These are phyloP conservation scores for Piper longum DNA, from an alignment of 164 flowering plant genomes.

Conservation along the genomic window DNA sequence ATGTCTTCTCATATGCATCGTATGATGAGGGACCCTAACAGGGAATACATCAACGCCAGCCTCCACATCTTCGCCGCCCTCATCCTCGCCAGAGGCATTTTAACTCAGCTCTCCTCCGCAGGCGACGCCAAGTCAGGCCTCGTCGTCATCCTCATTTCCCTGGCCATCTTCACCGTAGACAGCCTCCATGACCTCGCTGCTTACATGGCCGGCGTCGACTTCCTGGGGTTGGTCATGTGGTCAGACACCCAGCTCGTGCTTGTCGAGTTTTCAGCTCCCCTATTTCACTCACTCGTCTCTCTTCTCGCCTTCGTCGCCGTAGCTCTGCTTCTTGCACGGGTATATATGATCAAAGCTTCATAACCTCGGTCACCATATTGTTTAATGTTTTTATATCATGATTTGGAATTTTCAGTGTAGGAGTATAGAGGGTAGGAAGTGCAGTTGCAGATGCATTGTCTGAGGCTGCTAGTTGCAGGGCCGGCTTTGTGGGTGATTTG, in stretches of 20 bases:
- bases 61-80: slow-evolving; percentile 54
- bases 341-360: slow-evolving; percentile 2
- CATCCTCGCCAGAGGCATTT: slow-evolving; percentile 45
- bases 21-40: too few species aligned
- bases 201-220: slow-evolving; percentile 66
- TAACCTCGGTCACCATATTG: too few species aligned
- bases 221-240: slow-evolving; percentile 30
- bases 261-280: slow-evolving; percentile 73
- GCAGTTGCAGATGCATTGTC: slow-evolving; percentile 36
- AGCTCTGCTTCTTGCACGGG: slow-evolving; percentile 58
- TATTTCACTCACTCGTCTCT: slow-evolving; percentile 42
- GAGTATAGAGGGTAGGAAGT: slow-evolving; percentile 28
- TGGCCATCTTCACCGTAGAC: slow-evolving; percentile 22
- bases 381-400: too few species aligned
- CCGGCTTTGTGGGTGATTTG: slow-evolving; percentile 68
- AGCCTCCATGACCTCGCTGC: slow-evolving; percentile 76
- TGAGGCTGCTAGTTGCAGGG: slow-evolving; percentile 66
- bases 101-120: slow-evolving; percentile 33
- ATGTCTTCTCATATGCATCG: too few species aligned
- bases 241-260: slow-evolving; percentile 57
- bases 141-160: slow-evolving; percentile 40
- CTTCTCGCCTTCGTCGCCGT: slow-evolving; percentile 36
- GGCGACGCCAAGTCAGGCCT: slow-evolving; percentile 47
- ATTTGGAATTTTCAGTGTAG: slow-evolving; percentile 14
- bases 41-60: slow-evolving; percentile 79